Evolutionary conservation across 1,284 basidiomycete species (phyloP).

Genomic region (Cryptococcus hybrid): DNA sequence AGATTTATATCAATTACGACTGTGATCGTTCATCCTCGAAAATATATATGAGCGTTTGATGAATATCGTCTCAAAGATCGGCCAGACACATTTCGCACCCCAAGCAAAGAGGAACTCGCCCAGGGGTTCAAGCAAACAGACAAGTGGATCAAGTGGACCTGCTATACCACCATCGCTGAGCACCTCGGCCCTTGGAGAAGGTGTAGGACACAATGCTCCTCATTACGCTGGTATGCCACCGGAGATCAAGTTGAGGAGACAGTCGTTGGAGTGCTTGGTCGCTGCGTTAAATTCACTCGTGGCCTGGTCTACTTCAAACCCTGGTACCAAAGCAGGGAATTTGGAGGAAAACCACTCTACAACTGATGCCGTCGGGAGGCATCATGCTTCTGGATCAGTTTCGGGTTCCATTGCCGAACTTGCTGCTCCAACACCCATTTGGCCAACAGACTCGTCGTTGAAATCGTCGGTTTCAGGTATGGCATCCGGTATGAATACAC

Average conservation of each 20-base stretch:
- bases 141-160: slow-evolving; percentile 40
- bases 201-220: slow-evolving; percentile 27
- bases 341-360: slow-evolving; percentile 8
- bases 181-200: slow-evolving; percentile 60
- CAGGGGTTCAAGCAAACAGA: slow-evolving; percentile 45
- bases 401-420: slow-evolving; percentile 39
- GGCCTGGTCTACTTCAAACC: slow-evolving; percentile 68
- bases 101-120: slow-evolving; percentile 48
- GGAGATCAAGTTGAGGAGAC: slow-evolving; percentile 78
- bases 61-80: slow-evolving; percentile 90
- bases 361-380: slow-evolving; percentile 26
- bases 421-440: slow-evolving; percentile 26
- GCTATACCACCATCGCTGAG: slow-evolving; percentile 62
- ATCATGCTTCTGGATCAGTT: slow-evolving; percentile 12
- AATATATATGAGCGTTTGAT: slow-evolving; percentile 97
- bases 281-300: slow-evolving; percentile 83
- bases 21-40: slow-evolving; percentile 89
- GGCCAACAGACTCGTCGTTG: slow-evolving; percentile 20
- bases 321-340: not conserved
- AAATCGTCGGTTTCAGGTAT: slow-evolving; percentile 17
- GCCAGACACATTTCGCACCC: slow-evolving; percentile 65
- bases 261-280: slow-evolving; percentile 86
- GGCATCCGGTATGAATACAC: slow-evolving; percentile 58
- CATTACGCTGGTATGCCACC: slow-evolving; percentile 67
- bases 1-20: slow-evolving; percentile 97